phyloP scores from a whole-genome alignment of 2,329 filamentous ascomycete species.

The Fusarium nematophilum region DNA sequence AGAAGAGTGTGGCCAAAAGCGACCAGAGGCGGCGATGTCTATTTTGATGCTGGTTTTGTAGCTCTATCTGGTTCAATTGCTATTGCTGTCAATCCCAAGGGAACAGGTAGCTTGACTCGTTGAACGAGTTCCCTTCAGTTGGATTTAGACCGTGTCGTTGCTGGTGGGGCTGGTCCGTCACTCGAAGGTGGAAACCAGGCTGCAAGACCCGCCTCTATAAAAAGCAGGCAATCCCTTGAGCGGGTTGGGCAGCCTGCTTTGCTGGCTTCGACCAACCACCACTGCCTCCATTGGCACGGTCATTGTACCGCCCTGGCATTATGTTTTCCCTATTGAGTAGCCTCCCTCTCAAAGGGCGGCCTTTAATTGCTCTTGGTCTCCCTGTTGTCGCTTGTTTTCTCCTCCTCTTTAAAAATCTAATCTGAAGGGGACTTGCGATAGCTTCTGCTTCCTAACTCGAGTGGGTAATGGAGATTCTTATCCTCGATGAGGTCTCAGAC shows the following conservation, averaged over 20 bases:
- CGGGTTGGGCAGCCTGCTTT: neutral
- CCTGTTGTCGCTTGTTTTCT: neutral
- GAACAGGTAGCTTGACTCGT: neutral
- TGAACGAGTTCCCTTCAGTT: conserved; percentile 12
- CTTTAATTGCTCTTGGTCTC: conserved; percentile 7
- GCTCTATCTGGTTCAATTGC: neutral
- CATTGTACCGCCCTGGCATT: neutral
- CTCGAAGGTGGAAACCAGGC: conserved; percentile 18
- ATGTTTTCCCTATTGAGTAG: neutral
- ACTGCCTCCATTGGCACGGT: neutral
- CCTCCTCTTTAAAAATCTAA: neutral
- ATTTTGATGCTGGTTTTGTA: neutral
- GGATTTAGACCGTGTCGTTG: conserved; percentile 3
- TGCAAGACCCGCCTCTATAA: conserved; percentile 30
- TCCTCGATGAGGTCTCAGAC: conserved; percentile 13
- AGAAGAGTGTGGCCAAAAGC: neutral
- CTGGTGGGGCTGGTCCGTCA: conserved; percentile 25
- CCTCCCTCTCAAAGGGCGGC: conserved; percentile 20
- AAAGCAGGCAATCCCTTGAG: conserved; percentile 28
- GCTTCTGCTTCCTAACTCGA: neutral
- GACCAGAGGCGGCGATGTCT: neutral
- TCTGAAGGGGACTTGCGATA: neutral
- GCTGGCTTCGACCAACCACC: neutral
- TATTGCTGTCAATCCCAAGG: neutral
- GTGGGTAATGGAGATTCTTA: neutral